A percentile compares a stretch with the other conserved stretches of the same genome.
These are phyloP conservation scores for Suillus tomentosus DNA, from an alignment of 768 basidiomycete species.

Conservation along the genomic window DNA sequence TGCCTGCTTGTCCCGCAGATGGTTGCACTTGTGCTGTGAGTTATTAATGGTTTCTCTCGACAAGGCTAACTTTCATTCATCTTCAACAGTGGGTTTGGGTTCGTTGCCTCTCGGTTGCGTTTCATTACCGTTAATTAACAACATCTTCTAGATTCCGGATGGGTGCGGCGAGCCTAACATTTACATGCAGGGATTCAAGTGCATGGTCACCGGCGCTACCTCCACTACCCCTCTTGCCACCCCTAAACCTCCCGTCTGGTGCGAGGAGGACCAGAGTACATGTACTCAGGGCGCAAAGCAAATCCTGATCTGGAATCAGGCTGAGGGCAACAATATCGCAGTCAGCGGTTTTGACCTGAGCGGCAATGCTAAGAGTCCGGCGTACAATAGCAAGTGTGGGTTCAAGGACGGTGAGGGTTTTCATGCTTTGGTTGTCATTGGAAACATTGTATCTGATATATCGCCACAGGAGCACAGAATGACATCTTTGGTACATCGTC, in stretches of 20 bases:
- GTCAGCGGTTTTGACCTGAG: conserved; percentile 42
- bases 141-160: conserved; percentile 15
- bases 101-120: conserved; percentile 13
- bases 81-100: conserved; percentile 54
- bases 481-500: conserved; percentile 16
- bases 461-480: conserved; percentile 13
- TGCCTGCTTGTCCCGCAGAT: conserved; percentile 51
- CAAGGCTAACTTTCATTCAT: not conserved
- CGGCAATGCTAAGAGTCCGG: conserved; percentile 46
- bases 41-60: conserved; percentile 3
- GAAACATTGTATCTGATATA: not conserved
- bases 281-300: conserved; percentile 55
- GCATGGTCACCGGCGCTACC: conserved; percentile 49
- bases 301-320: conserved; percentile 58
- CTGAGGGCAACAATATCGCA: conserved; percentile 48
- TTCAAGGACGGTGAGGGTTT: conserved; percentile 45
- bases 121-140: not conserved
- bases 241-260: conserved; percentile 52
- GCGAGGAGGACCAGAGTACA: conserved; percentile 43
- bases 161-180: conserved; percentile 59
- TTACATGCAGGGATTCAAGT: conserved; percentile 48
- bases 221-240: conserved; percentile 41
- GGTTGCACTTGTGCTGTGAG: conserved; percentile 55
- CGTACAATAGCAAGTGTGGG: conserved; percentile 51
- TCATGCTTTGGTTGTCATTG: not conserved